Base-by-base conservation (phyloP, 345 rosid species). In the Salix arbutifolia region DNA sequence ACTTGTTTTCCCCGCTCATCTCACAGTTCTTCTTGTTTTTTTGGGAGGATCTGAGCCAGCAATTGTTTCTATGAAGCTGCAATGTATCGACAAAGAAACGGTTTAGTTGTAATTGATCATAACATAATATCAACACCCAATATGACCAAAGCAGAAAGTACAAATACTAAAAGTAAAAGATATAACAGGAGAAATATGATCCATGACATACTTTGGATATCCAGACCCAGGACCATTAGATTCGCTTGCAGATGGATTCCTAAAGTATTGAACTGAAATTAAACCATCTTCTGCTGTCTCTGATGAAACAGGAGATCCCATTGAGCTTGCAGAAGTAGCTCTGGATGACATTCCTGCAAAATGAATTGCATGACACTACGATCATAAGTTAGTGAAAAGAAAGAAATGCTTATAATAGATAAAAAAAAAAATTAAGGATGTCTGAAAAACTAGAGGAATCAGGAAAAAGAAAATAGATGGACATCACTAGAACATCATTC, bases 341-440 rank as follows among this genome's bases (percentile, higher is more conserved):
- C 84, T 82, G 11, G 97, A 88, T 37, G 90, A 83, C 86, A 91
- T 84, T 74, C 94, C 99, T 93, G 92, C 81, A 81, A 67, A 69
- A 33, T 65, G 13, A 65, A 74, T 48, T 16, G 68, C 52, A 72
- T 42, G 2, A 19, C 16, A 16, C 52, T 21, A 67, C 1, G 6
- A 67, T 9, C 35, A 56, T 19, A 12, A 30, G 25, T 17, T 53
- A 4, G 1, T n/a, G 66, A 16, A 33, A 48, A 14, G 13, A 74
- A 21, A 28, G 30, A 50, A 31, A 9, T 9, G 6, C 10, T 58
- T 8, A 38, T 21, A 35, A 35, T 35, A 35, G 5, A 35, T 28
- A 35, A 28, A 31, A 35, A 35, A 35, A 35, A 5, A 56, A 6
- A 42, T 42, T 42, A 40, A 23, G 1, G 12, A n/a, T 5, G 28